phyloP scores from a whole-genome alignment of 1,139 yeast species.

The Kodamaea derodonti region DNA sequence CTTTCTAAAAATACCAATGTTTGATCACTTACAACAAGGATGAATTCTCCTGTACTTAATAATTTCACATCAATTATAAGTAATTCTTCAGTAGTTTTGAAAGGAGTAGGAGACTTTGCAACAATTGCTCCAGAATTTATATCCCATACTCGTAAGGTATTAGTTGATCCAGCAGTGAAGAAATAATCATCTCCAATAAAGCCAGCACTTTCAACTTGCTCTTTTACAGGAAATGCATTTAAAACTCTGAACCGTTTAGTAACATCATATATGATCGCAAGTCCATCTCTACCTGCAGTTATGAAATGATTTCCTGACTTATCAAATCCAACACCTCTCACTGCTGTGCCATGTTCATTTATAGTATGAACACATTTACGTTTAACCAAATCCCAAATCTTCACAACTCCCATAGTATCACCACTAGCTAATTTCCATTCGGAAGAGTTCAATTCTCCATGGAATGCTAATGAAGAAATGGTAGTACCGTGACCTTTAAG shows the following conservation, averaged over 20 bases:
- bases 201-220: slow-evolving; percentile 80
- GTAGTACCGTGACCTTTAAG: slow-evolving; percentile 96
- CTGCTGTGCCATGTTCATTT: slow-evolving; percentile 79
- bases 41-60: slow-evolving; percentile 21
- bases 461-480: slow-evolving; percentile 69
- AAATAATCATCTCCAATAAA: slow-evolving; percentile 45
- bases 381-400: slow-evolving; percentile 87
- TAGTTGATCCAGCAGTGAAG: slow-evolving; percentile 82
- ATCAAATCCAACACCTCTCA: slow-evolving; percentile 76
- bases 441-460: slow-evolving; percentile 65
- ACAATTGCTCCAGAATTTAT: slow-evolving; percentile 32
- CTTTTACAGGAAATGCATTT: slow-evolving; percentile 68
- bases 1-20: slow-evolving; percentile 58
- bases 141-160: slow-evolving; percentile 63
- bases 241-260: slow-evolving; percentile 48
- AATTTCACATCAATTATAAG: slow-evolving; percentile 56
- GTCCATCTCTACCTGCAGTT: slow-evolving; percentile 88
- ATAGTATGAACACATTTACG: slow-evolving; percentile 63
- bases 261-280: slow-evolving; percentile 60
- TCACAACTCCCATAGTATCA: slow-evolving; percentile 80
- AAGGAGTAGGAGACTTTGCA: slow-evolving; percentile 47
- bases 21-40: slow-evolving; percentile 75
- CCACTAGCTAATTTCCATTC: slow-evolving; percentile 85
- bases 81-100: slow-evolving; percentile 63
- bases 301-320: slow-evolving; percentile 52